These are phyloP conservation scores for Kazachstania taianensis DNA, from an alignment of 805 yeast genomes.

Conservation along the genomic window DNA sequence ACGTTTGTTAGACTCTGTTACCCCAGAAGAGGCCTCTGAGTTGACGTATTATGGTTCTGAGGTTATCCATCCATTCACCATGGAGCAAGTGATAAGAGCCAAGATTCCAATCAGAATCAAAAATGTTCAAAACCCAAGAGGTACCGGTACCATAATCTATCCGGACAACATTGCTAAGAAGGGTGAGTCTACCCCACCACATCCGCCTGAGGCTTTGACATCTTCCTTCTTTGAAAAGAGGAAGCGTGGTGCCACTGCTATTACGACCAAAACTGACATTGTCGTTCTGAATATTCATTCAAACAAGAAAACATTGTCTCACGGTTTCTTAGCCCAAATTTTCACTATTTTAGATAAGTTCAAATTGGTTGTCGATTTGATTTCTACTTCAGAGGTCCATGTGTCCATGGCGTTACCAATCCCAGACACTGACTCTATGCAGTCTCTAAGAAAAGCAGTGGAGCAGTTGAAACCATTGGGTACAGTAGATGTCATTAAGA, in stretches of 20 bases:
- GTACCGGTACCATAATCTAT: slow-evolving; percentile 86
- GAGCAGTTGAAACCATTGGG: slow-evolving; percentile 75
- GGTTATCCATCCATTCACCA: slow-evolving; percentile 96
- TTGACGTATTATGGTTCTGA: slow-evolving; percentile 95
- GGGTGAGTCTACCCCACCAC: slow-evolving; percentile 89
- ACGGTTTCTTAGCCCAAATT: slow-evolving; percentile 88
- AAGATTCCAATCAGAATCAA: slow-evolving; percentile 94
- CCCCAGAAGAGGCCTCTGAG: slow-evolving; percentile 98
- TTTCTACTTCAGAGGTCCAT: slow-evolving; percentile 95
- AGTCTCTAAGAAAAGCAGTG: slow-evolving; percentile 58
- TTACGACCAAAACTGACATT: slow-evolving; percentile 87
- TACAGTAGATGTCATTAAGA: slow-evolving; percentile 75
- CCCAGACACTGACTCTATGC: slow-evolving; percentile 49
- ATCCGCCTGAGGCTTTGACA: slow-evolving; percentile 72
- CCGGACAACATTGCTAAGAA: slow-evolving; percentile 81
- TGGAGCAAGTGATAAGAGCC: slow-evolving; percentile 97
- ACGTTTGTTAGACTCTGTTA: slow-evolving; percentile 71
- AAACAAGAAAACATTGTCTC: slow-evolving; percentile 83
- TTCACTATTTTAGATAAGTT: slow-evolving; percentile 78
- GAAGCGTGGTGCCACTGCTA: slow-evolving; percentile 80
- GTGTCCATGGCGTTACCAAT: slow-evolving; percentile 95
- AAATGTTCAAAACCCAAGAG: slow-evolving; percentile 89
- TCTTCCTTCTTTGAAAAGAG: slow-evolving; percentile 34
- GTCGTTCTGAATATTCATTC: slow-evolving; percentile 90
- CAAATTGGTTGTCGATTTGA: slow-evolving; percentile 84